Conservation (phyloP, 331 rosid species). For the Malus hybrid region DNA sequence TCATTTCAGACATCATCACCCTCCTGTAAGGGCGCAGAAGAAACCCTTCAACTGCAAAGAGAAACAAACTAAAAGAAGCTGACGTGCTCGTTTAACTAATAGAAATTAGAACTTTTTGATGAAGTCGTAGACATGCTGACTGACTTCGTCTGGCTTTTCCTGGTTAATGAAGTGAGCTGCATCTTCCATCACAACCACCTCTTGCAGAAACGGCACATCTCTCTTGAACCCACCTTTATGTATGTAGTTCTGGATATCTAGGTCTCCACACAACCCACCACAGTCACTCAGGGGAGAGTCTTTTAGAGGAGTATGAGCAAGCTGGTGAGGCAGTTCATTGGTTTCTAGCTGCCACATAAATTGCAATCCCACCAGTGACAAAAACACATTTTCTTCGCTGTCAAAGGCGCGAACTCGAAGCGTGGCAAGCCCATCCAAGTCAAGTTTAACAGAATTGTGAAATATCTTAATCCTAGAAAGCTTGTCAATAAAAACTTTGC, state of each 20-base stretch:
- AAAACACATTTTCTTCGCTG: slow-evolving; percentile 83
- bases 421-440: slow-evolving; percentile 93
- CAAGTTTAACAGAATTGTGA: slow-evolving; percentile 87
- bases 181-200: slow-evolving; percentile 65
- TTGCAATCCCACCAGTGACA: slow-evolving; percentile 92
- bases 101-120: slow-evolving; percentile 53
- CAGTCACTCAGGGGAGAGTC: slow-evolving; percentile 93
- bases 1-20: not conserved
- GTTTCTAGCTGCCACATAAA: slow-evolving; percentile 77
- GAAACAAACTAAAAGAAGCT: not conserved
- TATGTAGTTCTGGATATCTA: slow-evolving; percentile 40
- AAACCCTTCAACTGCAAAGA: not conserved
- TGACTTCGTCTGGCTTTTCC: slow-evolving; percentile 64
- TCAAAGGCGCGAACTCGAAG: slow-evolving; percentile 86
- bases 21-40: not conserved
- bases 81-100: not conserved
- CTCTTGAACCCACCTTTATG: no score
- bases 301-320: slow-evolving; percentile 80
- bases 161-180: slow-evolving; percentile 65
- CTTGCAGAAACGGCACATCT: slow-evolving; percentile 21
- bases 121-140: slow-evolving; percentile 51
- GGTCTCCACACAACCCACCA: slow-evolving; percentile 88
- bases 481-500: slow-evolving; percentile 89
- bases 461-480: slow-evolving; percentile 82
- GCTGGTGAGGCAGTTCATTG: slow-evolving; percentile 48